These are phyloP conservation scores for Zelopaecilomyces penicillatus DNA, from an alignment of 2,329 filamentous ascomycete species.

Conservation along the genomic window DNA sequence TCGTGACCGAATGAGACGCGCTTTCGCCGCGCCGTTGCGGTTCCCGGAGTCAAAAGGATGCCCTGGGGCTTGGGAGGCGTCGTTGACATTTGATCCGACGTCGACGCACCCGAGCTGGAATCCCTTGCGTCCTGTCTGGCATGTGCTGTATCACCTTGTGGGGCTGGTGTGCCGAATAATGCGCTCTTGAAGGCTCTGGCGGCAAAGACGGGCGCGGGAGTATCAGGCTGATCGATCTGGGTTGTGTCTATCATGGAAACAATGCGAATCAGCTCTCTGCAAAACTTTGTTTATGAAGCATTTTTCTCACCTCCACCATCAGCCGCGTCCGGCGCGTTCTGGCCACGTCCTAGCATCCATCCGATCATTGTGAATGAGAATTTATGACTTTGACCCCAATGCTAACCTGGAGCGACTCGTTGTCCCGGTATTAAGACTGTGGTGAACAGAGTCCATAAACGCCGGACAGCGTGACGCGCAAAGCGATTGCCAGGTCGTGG, in stretches of 20 bases:
- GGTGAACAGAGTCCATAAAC: too few species aligned
- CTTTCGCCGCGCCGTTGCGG: conserved; percentile 51
- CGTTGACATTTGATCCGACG: conserved; percentile 21
- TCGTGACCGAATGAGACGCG: conserved; percentile 58
- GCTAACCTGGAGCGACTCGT: too few species aligned
- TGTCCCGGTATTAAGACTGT: too few species aligned
- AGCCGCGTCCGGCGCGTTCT: conserved; percentile 27
- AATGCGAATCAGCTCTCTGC: neutral
- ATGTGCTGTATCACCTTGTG: conserved; percentile 25
- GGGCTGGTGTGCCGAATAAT: conserved; percentile 51
- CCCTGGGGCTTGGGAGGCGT: conserved; percentile 46
- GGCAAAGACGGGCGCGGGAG: conserved; percentile 58
- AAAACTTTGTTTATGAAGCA: neutral
- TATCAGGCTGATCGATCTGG: conserved; percentile 51
- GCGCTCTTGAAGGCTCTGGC: conserved; percentile 57
- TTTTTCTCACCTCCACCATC: conserved; percentile 21
- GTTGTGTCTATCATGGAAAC: conserved; percentile 27
- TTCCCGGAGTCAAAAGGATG: conserved; percentile 57
- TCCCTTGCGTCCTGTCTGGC: conserved; percentile 16
- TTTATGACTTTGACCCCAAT: neutral
- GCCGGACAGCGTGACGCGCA: too few species aligned
- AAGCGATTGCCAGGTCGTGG: too few species aligned
- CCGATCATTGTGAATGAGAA: conserved; percentile 39
- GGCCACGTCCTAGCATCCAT: conserved; percentile 46
- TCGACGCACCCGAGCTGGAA: conserved; percentile 1